A percentile compares a stretch with the other conserved stretches of the same genome.
These are phyloP conservation scores for Atkinsonella texensis DNA, from an alignment of 2,329 filamentous ascomycete genomes.

Conservation along the genomic window DNA sequence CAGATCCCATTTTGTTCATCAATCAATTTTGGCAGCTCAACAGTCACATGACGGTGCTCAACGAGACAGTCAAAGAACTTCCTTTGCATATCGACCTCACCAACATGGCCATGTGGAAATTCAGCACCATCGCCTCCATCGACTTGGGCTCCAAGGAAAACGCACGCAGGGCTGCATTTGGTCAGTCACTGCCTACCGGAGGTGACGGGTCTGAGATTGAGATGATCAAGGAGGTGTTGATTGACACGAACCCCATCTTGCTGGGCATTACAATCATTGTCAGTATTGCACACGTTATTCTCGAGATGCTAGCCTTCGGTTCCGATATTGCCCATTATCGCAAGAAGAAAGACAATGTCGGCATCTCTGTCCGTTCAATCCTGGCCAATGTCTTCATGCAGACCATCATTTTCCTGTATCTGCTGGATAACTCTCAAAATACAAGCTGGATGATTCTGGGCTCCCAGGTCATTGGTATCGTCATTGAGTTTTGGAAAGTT, in stretches of 20 bases:
- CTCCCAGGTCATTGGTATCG: slow-evolving; percentile 71
- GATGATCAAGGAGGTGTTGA: slow-evolving; percentile 88
- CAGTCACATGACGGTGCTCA: slow-evolving; percentile 81
- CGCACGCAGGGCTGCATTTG: slow-evolving; percentile 64
- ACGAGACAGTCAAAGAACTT: slow-evolving; percentile 73
- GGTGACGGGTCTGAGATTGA: slow-evolving; percentile 92
- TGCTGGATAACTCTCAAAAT: slow-evolving; percentile 93
- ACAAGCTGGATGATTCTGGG: slow-evolving; percentile 99
- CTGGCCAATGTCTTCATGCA: slow-evolving; percentile 98
- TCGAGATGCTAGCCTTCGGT: slow-evolving; percentile 93
- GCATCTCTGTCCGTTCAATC: slow-evolving; percentile 91
- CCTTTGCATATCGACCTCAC: slow-evolving; percentile 75
- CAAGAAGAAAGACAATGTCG: slow-evolving; percentile 99
- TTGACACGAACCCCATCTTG: slow-evolving; percentile 89
- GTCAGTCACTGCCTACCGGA: slow-evolving; percentile 57
- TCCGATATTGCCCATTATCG: slow-evolving; percentile 96
- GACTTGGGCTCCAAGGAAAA: slow-evolving; percentile 82
- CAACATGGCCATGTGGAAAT: slow-evolving; percentile 82
- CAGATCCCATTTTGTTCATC: slow-evolving; percentile 69
- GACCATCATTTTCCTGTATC: slow-evolving; percentile 84
- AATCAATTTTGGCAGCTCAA: slow-evolving; percentile 97
- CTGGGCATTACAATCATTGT: slow-evolving; percentile 75
- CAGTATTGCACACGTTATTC: slow-evolving; percentile 81
- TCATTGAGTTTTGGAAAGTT: slow-evolving; percentile 77
- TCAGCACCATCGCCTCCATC: slow-evolving; percentile 69